Percentiles rank a stretch among this genome's conserved stretches.
Conservation (phyloP, 441 rosid genomes). For the Raphanus hybrid region DNA sequence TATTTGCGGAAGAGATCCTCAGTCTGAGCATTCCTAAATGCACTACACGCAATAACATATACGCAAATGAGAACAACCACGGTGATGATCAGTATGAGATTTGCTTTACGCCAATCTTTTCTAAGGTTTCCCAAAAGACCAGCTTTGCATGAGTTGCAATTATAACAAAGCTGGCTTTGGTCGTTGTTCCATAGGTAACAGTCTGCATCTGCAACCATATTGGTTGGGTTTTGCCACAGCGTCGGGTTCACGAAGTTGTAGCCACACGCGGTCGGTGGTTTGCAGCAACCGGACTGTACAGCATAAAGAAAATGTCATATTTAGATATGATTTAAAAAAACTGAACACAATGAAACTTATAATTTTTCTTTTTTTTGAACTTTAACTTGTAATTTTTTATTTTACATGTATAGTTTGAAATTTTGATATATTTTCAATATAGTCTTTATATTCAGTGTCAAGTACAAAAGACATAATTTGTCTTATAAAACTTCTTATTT, state of each 20-base stretch:
- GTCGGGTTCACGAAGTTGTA: constrained; percentile 65
- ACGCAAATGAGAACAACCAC: constrained; percentile 64
- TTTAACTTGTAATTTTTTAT: no score
- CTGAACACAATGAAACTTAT: not conserved
- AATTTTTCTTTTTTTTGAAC: not conserved
- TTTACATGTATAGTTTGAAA: not conserved
- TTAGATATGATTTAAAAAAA: not conserved
- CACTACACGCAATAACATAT: constrained; percentile 83
- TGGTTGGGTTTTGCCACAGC: constrained; percentile 58
- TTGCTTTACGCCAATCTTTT: constrained; percentile 62
- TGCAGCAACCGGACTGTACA: constrained; percentile 73
- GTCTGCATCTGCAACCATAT: constrained; percentile 61
- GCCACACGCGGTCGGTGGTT: constrained; percentile 70
- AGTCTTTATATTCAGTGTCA: not conserved
- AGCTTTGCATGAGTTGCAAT: constrained; percentile 69
- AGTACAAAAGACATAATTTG: not conserved
- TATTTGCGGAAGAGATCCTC: constrained; percentile 74
- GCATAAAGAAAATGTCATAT: not conserved
- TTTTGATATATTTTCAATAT: not conserved
- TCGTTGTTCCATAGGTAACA: constrained; percentile 68
- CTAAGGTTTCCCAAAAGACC: constrained; percentile 66
- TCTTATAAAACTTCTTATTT: not conserved
- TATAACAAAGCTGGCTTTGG: constrained; percentile 69
- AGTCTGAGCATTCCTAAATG: constrained; percentile 86
- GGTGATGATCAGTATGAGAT: constrained; percentile 63